Percentiles rank a stretch among this genome's conserved stretches.
These are phyloP conservation scores for Mrakia gelida DNA, from an alignment of 768 basidiomycete species.

Conservation along the genomic window DNA sequence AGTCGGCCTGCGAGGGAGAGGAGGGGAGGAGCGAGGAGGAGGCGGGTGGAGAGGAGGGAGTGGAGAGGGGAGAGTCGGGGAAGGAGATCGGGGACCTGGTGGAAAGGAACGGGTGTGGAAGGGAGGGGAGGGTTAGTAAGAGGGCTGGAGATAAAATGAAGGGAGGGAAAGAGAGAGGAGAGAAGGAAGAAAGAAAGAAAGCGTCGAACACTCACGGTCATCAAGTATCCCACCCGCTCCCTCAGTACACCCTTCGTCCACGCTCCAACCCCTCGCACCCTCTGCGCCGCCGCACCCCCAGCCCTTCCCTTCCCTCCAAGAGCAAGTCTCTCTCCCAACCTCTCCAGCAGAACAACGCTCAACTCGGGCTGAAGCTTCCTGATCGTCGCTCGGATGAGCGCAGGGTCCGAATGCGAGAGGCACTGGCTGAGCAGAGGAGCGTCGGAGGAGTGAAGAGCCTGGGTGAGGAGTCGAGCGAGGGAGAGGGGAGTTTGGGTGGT, in stretches of 20 bases:
- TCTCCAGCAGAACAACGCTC: conserved; percentile 79
- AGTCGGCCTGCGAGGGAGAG: conserved; percentile 81
- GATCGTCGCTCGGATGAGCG: conserved; percentile 80
- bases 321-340: conserved; percentile 57
- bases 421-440: conserved; percentile 80
- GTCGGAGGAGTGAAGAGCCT: conserved; percentile 94
- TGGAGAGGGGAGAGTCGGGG: conserved; percentile 79
- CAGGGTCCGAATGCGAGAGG: conserved; percentile 72
- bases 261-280: conserved; percentile 43
- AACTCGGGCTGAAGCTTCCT: conserved; percentile 78
- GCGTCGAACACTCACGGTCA: conserved; percentile 65
- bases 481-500: conserved; percentile 48
- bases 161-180: no score
- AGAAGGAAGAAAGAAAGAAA: no score
- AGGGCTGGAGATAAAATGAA: no score
- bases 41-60: conserved; percentile 68
- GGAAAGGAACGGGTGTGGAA: not conserved
- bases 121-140: not conserved
- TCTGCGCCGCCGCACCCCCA: conserved; percentile 52
- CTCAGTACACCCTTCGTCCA: conserved; percentile 66
- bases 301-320: conserved; percentile 58
- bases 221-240: conserved; percentile 82
- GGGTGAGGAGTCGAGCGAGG: conserved; percentile 86
- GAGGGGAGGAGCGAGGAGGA: conserved; percentile 77
- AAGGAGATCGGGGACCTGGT: conserved; percentile 86